Evolutionary conservation across 1,284 basidiomycete genomes (phyloP), one percentile per base, ranked within the genome.

Genomic region (Cutaneotrichosporon curvatum): DNA sequence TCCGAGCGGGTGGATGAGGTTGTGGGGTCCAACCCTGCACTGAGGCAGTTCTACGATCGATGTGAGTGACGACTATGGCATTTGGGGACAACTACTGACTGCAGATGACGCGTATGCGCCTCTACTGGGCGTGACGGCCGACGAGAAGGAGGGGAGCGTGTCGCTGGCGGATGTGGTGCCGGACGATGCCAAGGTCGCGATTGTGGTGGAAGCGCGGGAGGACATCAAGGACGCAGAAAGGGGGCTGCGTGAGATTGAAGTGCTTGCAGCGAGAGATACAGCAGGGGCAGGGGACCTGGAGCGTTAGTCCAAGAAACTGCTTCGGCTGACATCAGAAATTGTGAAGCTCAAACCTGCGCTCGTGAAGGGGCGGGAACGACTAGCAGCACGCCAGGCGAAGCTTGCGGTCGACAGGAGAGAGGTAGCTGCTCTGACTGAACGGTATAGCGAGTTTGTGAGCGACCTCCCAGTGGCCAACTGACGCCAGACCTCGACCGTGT

Each of bases 401-500:
- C 21, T 70, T 3, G 55, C 46, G 11, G 30, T 45, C 28, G 50
- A 47, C 12, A 43, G 62, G 25, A 36, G 44, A 9, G 58, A 61
- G 18, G 61, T 65, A 2, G 49, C 48, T 2, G 42, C 30, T 14
- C 53, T 70, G 3, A 43, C 68, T 10, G 41, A 30, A 36, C 53
- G 60, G 37, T 68, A 70, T 43, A 61, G 53, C 37, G 61, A 64
- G 4, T 67, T 62, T 45, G 67, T 67, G 37, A 50, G 65, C 61
- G 32, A 23, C 33, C 1, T 20, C 4, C 6, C 4, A 3, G 37
- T 37, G n/a, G n/a, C n/a, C n/a, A n/a, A n/a, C 41, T 48, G 20
- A 51, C 47, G 8, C 7, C 45, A 70, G 67, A 65, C 65, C 4
- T 49, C 47, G 9, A 63, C 67, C 7, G 58, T 60, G 2, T 70